These are phyloP conservation scores for Monosporascus sp. DNA, from an alignment of 2,329 filamentous ascomycete genomes.

Conservation along the genomic window DNA sequence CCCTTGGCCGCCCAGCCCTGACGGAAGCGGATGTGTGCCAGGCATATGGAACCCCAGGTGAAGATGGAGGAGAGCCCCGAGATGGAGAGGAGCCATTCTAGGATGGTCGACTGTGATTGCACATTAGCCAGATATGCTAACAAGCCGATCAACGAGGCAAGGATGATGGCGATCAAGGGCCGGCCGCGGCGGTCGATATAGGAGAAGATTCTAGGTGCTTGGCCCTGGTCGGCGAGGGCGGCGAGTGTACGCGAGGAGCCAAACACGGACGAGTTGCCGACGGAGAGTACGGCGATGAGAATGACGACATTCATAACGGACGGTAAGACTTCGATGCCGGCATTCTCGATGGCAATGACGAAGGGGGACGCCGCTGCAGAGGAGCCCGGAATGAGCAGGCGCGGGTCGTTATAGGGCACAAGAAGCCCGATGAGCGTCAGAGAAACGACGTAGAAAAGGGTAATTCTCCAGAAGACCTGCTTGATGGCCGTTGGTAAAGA, in stretches of 20 bases:
- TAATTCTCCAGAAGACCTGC: slow-evolving; percentile 93
- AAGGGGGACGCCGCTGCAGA: slow-evolving; percentile 80
- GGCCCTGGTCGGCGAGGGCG: slow-evolving; percentile 81
- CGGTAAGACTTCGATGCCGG: slow-evolving; percentile 74
- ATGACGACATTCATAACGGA: slow-evolving; percentile 96
- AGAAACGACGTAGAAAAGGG: slow-evolving; percentile 82
- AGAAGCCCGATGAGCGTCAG: slow-evolving; percentile 77
- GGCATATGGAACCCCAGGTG: slow-evolving; percentile 79
- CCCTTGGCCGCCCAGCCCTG: slow-evolving; percentile 68
- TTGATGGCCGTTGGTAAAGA: slow-evolving; percentile 83
- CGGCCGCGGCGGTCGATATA: slow-evolving; percentile 83
- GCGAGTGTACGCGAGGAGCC: slow-evolving; percentile 87
- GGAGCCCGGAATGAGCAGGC: slow-evolving; percentile 54
- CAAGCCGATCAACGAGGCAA: slow-evolving; percentile 65
- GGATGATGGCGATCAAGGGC: slow-evolving; percentile 66
- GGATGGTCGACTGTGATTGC: slow-evolving; percentile 53
- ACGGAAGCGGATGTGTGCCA: slow-evolving; percentile 91
- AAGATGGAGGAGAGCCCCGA: slow-evolving; percentile 71
- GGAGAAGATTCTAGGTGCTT: slow-evolving; percentile 70
- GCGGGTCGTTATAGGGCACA: slow-evolving; percentile 65
- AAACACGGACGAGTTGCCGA: slow-evolving; percentile 89
- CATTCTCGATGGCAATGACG: slow-evolving; percentile 82
- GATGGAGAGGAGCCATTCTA: slow-evolving; percentile 75
- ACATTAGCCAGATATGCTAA: slow-evolving; percentile 73
- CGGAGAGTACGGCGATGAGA: slow-evolving; percentile 81